phyloP scores from a whole-genome alignment of 192 early-diverging fungal species.

The Ramicandelaber brevisporus region DNA sequence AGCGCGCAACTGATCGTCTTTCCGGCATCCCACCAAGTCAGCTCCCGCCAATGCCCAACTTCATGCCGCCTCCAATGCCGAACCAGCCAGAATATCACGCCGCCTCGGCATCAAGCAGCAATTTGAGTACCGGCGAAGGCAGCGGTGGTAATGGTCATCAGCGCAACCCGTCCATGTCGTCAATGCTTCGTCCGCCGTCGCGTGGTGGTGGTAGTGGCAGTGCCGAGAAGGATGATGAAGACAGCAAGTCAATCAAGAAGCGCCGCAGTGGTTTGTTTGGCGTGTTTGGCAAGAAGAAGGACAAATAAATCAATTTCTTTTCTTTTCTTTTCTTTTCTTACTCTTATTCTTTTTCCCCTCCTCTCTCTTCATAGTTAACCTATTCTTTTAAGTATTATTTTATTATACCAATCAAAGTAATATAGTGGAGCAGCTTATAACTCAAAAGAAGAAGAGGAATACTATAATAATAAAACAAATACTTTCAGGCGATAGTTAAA shows the following conservation, averaged over 20 bases:
- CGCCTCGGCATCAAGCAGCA: neutral
- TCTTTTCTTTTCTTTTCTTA: neutral
- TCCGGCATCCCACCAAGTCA: no score
- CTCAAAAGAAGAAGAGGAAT: neutral
- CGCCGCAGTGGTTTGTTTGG: neutral
- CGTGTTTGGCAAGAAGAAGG: neutral
- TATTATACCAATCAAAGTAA: neutral
- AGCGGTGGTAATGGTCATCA: neutral
- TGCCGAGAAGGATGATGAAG: neutral
- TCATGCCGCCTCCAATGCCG: conserved; percentile 2
- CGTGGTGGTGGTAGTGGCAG: no score
- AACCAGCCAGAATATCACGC: neutral
- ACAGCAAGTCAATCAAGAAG: neutral
- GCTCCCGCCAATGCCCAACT: conserved; percentile 13
- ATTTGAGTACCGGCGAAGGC: neutral
- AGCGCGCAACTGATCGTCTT: no score
- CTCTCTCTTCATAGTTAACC: neutral
- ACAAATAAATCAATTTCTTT: neutral
- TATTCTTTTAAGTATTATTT: neutral
- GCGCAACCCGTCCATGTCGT: no score
- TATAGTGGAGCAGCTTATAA: neutral
- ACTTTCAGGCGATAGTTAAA: no score
- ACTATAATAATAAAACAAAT: no score
- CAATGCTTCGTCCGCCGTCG: no score
- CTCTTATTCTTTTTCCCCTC: neutral